These are phyloP conservation scores for Rosa persica DNA, from an alignment of 306 rosid species.

Conservation along the genomic window DNA sequence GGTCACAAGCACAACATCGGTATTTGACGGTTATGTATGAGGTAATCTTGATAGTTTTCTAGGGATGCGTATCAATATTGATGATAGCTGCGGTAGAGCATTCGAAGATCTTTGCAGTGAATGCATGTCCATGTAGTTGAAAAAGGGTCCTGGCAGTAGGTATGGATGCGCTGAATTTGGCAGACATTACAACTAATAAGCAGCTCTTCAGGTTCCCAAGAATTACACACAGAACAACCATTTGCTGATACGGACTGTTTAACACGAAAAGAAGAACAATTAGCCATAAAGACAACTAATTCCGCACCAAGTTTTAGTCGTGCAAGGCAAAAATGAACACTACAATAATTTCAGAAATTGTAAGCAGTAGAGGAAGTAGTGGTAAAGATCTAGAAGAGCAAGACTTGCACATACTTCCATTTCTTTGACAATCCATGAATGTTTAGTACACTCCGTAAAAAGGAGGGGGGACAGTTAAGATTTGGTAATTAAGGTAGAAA, in stretches of 20 bases:
- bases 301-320: conserved; percentile 25
- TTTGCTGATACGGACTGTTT: conserved; percentile 39
- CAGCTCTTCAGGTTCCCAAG: conserved; percentile 70
- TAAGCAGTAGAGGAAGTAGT: conserved; percentile 18
- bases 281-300: conserved; percentile 15
- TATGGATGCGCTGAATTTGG: conserved; percentile 42
- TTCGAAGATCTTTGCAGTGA: conserved; percentile 71
- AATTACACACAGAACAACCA: conserved; percentile 59
- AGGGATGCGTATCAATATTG: conserved; percentile 16
- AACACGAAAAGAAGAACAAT: conserved; percentile 22
- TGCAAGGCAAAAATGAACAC: conserved; percentile 17
- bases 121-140: conserved; percentile 74
- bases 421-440: neutral
- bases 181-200: conserved; percentile 59
- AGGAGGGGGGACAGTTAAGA: neutral
- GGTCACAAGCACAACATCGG: conserved; percentile 5
- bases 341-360: conserved; percentile 18
- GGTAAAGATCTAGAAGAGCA: neutral
- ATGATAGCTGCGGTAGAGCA: conserved; percentile 30
- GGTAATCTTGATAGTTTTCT: neutral
- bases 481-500: neutral
- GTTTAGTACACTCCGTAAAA: neutral
- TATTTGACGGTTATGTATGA: neutral
- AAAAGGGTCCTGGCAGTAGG: conserved; percentile 85
- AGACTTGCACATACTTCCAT: neutral